Percentiles rank a stretch among this genome's conserved stretches.
These are phyloP conservation scores for Hypomontagnella submonticulosa DNA, from an alignment of 495 filamentous ascomycete species.

Conservation along the genomic window DNA sequence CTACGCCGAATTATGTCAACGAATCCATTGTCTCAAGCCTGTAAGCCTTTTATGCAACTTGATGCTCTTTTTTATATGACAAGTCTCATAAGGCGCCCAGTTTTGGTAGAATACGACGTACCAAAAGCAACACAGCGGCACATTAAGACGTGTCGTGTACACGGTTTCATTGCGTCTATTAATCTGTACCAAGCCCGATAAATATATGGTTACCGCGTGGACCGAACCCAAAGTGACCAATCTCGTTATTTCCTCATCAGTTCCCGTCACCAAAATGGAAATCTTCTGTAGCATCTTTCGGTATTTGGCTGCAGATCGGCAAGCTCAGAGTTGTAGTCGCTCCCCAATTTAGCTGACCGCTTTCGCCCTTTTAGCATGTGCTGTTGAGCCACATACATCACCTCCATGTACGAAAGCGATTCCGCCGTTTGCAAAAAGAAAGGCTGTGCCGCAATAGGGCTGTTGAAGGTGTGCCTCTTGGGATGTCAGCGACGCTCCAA, in stretches of 20 bases:
- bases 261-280: background rate
- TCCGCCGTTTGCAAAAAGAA: background rate
- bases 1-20: no score
- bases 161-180: constrained; percentile 1
- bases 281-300: constrained; percentile 12
- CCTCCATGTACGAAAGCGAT: background rate
- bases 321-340: background rate
- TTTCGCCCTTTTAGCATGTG: background rate
- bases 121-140: background rate
- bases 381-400: constrained; percentile 6
- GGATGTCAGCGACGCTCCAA: no score
- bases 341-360: constrained; percentile 22
- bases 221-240: background rate
- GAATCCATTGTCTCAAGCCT: no score
- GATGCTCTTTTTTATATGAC: background rate
- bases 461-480: no score
- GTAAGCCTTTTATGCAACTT: no score
- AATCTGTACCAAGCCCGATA: constrained; percentile 13
- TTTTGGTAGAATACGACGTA: background rate
- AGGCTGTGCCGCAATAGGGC: no score
- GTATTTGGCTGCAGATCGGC: constrained; percentile 15
- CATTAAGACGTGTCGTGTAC: constrained; percentile 8
- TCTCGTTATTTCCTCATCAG: background rate
- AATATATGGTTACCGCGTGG: constrained; percentile 21
- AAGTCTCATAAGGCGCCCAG: background rate